Evolutionary conservation across 768 basidiomycete species (phyloP).

Genomic region (Suillus lakei): DNA sequence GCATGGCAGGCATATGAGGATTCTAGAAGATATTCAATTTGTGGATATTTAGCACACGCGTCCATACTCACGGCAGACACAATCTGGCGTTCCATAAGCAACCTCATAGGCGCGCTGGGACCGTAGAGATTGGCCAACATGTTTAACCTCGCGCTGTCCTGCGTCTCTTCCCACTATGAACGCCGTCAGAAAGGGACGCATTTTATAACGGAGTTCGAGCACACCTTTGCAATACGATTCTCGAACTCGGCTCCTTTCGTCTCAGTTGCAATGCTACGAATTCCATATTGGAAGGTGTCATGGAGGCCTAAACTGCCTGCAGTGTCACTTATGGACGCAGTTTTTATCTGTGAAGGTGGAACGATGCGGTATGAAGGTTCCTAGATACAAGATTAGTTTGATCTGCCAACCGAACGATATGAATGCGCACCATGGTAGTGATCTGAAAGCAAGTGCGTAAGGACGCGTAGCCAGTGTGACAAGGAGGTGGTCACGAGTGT

Average conservation of each 20-base stretch:
- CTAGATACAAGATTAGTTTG: constrained; percentile 26
- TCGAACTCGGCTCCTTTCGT: constrained; percentile 60
- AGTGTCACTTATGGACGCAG: constrained; percentile 69
- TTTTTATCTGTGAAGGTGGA: constrained; percentile 56
- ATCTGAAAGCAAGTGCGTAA: constrained; percentile 15
- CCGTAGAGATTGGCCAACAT: constrained; percentile 86
- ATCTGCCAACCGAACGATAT: background rate
- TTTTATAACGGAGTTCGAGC: constrained; percentile 5
- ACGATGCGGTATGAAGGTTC: constrained; percentile 65
- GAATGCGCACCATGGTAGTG: constrained; percentile 26
- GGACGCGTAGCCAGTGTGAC: constrained; percentile 20
- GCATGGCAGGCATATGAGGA: constrained; percentile 66
- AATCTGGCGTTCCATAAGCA: constrained; percentile 93
- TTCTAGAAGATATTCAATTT: constrained; percentile 44
- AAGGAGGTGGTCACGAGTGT: constrained; percentile 16
- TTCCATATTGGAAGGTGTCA: constrained; percentile 86
- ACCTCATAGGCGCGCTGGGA: constrained; percentile 85
- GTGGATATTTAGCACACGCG: background rate
- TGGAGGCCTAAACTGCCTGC: constrained; percentile 82
- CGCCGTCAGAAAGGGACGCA: background rate
- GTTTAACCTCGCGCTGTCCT: constrained; percentile 84
- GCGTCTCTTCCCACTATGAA: constrained; percentile 89
- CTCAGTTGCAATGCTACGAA: constrained; percentile 79
- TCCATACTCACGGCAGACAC: constrained; percentile 66
- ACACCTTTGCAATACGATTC: constrained; percentile 77